A percentile compares a stretch with the other conserved stretches of the same genome.
Evolutionary conservation across 1,139 yeast genomes (phyloP).

Genomic region (Scheffersomyces illinoinensis): DNA sequence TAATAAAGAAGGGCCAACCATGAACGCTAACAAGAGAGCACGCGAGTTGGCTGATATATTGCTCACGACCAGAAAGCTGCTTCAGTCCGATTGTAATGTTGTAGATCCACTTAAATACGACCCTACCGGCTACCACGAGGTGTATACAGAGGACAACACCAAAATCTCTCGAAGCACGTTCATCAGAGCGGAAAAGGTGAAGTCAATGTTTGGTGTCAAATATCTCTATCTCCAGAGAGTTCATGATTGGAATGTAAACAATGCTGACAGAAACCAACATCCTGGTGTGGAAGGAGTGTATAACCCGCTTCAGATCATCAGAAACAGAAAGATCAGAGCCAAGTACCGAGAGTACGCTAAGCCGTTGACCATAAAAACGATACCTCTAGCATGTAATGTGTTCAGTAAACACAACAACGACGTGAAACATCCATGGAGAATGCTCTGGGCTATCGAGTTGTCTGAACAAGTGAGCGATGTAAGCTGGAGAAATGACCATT

Average conservation of each 20-base stretch:
- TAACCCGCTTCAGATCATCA: constrained; percentile 77
- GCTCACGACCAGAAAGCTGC: constrained; percentile 42
- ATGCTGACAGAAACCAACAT: constrained; percentile 23
- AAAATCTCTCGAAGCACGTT: constrained; percentile 38
- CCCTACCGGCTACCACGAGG: constrained; percentile 3
- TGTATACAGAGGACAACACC: constrained; percentile 13
- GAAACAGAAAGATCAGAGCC: constrained; percentile 62
- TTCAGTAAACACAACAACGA: constrained; percentile 44
- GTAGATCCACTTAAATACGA: constrained; percentile 25
- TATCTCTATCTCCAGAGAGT: constrained; percentile 49
- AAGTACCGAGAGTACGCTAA: constrained; percentile 45
- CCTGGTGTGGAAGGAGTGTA: constrained; percentile 65
- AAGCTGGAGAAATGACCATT: constrained; percentile 67
- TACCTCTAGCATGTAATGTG: constrained; percentile 56
- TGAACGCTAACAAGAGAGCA: constrained; percentile 29
- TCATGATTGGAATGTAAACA: constrained; percentile 17
- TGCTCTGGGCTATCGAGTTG: constrained; percentile 68
- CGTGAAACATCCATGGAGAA: constrained; percentile 33
- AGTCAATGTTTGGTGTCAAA: constrained; percentile 50
- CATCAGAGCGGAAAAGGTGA: constrained; percentile 55
- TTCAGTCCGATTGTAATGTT: constrained; percentile 45
- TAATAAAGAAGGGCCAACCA: not conserved
- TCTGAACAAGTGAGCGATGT: constrained; percentile 63
- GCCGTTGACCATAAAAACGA: constrained; percentile 30
- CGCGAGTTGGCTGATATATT: constrained; percentile 44